These are phyloP conservation scores for Trichosporon inkin DNA, from an alignment of 1,284 basidiomycete species.

Conservation along the genomic window DNA sequence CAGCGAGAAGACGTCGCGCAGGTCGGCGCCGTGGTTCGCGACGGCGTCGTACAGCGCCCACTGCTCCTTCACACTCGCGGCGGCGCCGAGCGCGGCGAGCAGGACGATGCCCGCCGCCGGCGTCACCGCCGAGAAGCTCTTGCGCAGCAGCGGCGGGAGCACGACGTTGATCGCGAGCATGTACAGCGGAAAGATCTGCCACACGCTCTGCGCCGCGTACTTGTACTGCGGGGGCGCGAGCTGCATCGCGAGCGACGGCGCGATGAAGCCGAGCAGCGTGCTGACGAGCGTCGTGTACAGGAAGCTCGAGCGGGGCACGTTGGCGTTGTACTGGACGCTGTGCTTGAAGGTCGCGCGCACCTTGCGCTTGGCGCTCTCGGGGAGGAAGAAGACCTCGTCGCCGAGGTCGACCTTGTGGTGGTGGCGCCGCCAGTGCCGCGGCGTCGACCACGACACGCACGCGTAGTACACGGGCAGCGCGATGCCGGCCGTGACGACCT, in stretches of 20 bases:
- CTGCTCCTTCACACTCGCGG: neutral
- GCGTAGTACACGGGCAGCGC: slow-evolving; percentile 17
- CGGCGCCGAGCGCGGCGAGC: slow-evolving; percentile 16
- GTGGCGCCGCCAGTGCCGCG: slow-evolving; percentile 14
- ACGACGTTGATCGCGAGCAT: slow-evolving; percentile 19
- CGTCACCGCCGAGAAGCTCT: slow-evolving; percentile 5
- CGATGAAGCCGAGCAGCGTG: slow-evolving; percentile 11
- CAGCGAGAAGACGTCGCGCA: neutral
- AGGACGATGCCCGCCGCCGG: slow-evolving; percentile 15
- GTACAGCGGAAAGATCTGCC: slow-evolving; percentile 19
- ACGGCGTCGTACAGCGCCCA: neutral
- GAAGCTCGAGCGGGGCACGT: slow-evolving; percentile 17
- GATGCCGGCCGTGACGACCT: slow-evolving; percentile 17
- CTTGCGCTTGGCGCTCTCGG: neutral
- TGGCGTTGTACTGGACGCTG: slow-evolving; percentile 16
- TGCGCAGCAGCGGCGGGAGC: slow-evolving; percentile 15
- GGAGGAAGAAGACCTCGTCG: slow-evolving; percentile 16
- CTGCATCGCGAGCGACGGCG: slow-evolving; percentile 1
- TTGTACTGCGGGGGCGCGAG: neutral
- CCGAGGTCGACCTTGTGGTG: slow-evolving; percentile 16
- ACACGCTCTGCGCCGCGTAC: slow-evolving; percentile 13
- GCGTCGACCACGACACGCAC: slow-evolving; percentile 12
- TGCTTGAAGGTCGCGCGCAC: slow-evolving; percentile 11
- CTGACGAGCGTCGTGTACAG: slow-evolving; percentile 18
- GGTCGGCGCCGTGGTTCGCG: neutral